Conservation (phyloP, 2,329 filamentous ascomycete species). For the Biscogniauxia mediterranea region DNA sequence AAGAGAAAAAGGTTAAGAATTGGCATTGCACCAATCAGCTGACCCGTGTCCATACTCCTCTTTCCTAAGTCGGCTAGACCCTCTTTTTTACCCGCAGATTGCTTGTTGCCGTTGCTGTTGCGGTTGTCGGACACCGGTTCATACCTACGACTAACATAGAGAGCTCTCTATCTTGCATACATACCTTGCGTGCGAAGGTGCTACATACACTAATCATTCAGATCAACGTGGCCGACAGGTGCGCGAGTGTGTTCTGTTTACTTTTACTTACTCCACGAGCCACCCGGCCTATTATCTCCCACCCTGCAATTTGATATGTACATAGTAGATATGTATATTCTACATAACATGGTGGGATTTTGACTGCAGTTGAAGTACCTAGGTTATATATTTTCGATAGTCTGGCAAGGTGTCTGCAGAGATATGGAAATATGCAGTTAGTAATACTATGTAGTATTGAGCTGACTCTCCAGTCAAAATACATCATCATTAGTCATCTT, state of each 20-base stretch:
- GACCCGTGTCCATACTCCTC: conserved; percentile 2
- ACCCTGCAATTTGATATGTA: background rate
- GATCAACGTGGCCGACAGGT: background rate
- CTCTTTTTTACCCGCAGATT: conserved; percentile 8
- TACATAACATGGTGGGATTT: too few species aligned
- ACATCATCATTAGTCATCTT: background rate
- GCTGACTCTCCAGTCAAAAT: background rate
- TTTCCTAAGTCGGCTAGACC: conserved; percentile 18
- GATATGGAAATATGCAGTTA: too few species aligned
- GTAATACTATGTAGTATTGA: background rate
- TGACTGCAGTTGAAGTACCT: too few species aligned
- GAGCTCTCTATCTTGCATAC: background rate
- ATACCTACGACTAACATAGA: background rate
- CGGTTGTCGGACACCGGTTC: background rate
- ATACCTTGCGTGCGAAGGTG: background rate
- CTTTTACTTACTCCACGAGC: background rate
- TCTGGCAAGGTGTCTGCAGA: too few species aligned
- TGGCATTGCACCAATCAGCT: conserved; percentile 13
- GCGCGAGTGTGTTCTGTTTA: background rate
- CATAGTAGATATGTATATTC: too few species aligned
- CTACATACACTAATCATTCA: background rate
- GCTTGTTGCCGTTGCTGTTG: background rate
- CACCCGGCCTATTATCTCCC: background rate
- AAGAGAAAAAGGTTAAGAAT: conserved; percentile 9
- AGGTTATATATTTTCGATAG: too few species aligned